Base-by-base conservation (phyloP, 495 filamentous ascomycete genomes). In the Cenococcum geophilum region DNA sequence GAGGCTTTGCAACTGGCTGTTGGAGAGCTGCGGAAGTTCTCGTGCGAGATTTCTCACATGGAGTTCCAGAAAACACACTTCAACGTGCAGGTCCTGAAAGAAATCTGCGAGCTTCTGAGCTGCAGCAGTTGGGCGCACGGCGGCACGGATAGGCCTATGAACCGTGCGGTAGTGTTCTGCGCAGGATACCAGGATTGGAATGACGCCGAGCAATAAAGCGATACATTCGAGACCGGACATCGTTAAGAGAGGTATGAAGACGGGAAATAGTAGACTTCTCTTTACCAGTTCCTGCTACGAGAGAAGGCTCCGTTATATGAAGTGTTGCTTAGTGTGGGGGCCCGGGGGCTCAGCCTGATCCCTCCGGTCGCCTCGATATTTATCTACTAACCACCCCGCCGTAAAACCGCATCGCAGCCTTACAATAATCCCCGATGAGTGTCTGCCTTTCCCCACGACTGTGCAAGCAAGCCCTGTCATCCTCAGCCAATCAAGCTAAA, bases 81-180 rank as follows among this genome's bases (percentile, higher is more conserved):
- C 45, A 5, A 49, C 22, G 22, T 49, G 45, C 9, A 49, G 45
- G 14, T 49, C 45, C 16, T 49, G 45, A 22, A 0, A 49, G 22
- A 49, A 49, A 18, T 49, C 45, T 14, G 45, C 45, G 22, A 49
- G 45, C 45, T 49, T 49, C 45, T 49, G 18, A 49, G 45, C 45
- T 14, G 45, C 16, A n/a, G 18, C 14, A 18, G 11, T 20, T 9
- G 45, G 45, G 45, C 22, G 45, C 18, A 18, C 18, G 18, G 45
- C 45, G 9, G 45, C 45, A n/a, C 45, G 45, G 18, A 49, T 22
- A 9, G 45, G 45, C 1, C 45, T 18, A 22, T 18, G 16, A 20
- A 49, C 14, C 22, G 18, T 49, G 18, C 22, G 18, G 18, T 18
- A 49, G 22, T 49, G 45, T 22, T 49, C 45, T 18, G 45, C 45